Conservation (phyloP, 2,329 filamentous ascomycete genomes). For the Thelonectria rubi region DNA sequence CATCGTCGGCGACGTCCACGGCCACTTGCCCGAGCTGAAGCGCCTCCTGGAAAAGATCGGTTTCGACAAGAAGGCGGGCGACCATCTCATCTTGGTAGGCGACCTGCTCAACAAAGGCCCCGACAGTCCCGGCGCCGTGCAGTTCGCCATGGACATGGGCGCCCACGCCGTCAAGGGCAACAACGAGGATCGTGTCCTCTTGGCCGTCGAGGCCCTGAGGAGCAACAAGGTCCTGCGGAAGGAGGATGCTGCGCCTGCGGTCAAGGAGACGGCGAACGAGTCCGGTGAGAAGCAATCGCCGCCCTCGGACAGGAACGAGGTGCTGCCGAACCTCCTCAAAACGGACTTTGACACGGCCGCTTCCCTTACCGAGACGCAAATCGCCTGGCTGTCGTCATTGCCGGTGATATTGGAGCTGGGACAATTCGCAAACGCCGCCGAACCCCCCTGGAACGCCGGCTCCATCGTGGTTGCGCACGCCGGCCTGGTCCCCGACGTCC, state of each 20-base stretch:
- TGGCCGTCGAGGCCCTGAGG: conserved; percentile 46
- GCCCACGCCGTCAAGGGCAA: conserved; percentile 86
- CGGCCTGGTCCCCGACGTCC: conserved; percentile 77
- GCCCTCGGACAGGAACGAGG: neutral
- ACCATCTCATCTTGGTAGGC: conserved; percentile 78
- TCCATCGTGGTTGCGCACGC: conserved; percentile 74
- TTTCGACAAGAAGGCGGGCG: conserved; percentile 61
- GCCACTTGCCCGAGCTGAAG: conserved; percentile 73
- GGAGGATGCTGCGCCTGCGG: neutral
- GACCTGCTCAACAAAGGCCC: conserved; percentile 86
- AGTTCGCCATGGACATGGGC: conserved; percentile 72
- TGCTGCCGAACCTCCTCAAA: conserved; percentile 21
- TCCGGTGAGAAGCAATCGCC: neutral
- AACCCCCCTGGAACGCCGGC: conserved; percentile 32
- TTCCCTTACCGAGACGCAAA: conserved; percentile 20
- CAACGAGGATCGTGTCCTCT: conserved; percentile 83
- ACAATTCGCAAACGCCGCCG: neutral
- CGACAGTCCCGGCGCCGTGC: conserved; percentile 78
- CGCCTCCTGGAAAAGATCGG: conserved; percentile 70
- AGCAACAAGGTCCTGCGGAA: neutral
- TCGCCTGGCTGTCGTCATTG: conserved; percentile 26
- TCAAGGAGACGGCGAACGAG: neutral
- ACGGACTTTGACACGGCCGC: conserved; percentile 32
- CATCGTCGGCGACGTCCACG: conserved; percentile 91
- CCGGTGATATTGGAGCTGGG: conserved; percentile 33